These are phyloP conservation scores for Ordospora colligata DNA, from an alignment of 371 early-diverging fungal genomes.

Conservation along the genomic window DNA sequence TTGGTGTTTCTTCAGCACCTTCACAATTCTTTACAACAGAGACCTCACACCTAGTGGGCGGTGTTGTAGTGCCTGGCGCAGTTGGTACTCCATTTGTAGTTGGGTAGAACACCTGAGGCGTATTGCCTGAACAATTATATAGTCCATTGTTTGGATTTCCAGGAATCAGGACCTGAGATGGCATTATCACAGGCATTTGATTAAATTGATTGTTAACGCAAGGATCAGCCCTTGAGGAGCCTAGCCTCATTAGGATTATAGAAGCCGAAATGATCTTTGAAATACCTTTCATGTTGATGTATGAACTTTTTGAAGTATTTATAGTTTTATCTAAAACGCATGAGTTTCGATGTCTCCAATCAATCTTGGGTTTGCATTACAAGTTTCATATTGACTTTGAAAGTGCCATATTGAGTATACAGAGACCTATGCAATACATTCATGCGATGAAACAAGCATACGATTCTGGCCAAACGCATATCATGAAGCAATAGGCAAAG, in stretches of 20 bases:
- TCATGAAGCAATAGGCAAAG: background rate
- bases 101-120: too few relatives aligned
- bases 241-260: background rate
- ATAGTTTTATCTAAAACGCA: conserved; percentile 2
- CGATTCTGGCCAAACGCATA: background rate
- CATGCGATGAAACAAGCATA: background rate
- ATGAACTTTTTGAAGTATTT: background rate
- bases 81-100: too few relatives aligned
- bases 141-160: background rate
- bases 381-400: background rate
- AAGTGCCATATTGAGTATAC: too few relatives aligned
- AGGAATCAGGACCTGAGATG: background rate
- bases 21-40: background rate
- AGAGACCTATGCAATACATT: too few relatives aligned
- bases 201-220: too few relatives aligned
- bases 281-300: conserved; percentile 5
- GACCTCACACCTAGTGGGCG: background rate
- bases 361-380: background rate
- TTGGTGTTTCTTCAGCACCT: too few relatives aligned
- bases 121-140: too few relatives aligned
- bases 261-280: conserved; percentile 1
- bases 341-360: conserved; percentile 3
- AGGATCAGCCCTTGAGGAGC: too few relatives aligned
- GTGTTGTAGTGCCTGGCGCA: too few relatives aligned
- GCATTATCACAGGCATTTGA: background rate